phyloP scores from a whole-genome alignment of 768 basidiomycete genomes.

The Pisolithus marmoratus region DNA sequence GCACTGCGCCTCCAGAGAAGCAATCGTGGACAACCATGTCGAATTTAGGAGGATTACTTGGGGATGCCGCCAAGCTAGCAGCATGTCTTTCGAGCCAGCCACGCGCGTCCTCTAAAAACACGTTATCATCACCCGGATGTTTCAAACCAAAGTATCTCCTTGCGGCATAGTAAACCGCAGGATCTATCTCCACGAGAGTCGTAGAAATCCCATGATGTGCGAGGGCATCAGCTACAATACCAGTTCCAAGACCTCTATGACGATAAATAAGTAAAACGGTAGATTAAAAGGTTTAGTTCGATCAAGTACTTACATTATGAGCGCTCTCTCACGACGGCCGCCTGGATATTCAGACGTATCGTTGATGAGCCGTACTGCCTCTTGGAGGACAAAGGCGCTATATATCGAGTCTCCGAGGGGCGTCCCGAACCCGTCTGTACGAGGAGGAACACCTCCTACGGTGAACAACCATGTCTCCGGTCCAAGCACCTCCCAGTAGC shows the following conservation, averaged over 20 bases:
- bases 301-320: conserved; percentile 57
- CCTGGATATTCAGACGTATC: conserved; percentile 37
- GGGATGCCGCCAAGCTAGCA: conserved; percentile 17
- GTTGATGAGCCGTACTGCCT: conserved; percentile 69
- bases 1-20: conserved; percentile 92
- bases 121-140: conserved; percentile 48
- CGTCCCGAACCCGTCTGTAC: conserved; percentile 47
- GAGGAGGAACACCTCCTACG: conserved; percentile 35
- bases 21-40: conserved; percentile 86
- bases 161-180: conserved; percentile 82
- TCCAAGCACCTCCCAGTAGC: conserved; percentile 76
- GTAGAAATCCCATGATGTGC: conserved; percentile 61
- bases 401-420: conserved; percentile 78
- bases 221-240: conserved; percentile 75
- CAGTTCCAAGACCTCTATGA: conserved; percentile 80
- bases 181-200: conserved; percentile 91
- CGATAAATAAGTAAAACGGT: conserved; percentile 3
- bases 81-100: conserved; percentile 49
- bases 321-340: conserved; percentile 43
- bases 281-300: neutral
- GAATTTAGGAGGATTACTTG: conserved; percentile 29
- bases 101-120: conserved; percentile 77
- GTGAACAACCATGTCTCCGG: conserved; percentile 43
- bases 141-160: conserved; percentile 74
- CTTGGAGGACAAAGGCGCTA: conserved; percentile 79